These are phyloP conservation scores for Perilla frutescens DNA, from an alignment of 257 asterid genomes.

Conservation along the genomic window DNA sequence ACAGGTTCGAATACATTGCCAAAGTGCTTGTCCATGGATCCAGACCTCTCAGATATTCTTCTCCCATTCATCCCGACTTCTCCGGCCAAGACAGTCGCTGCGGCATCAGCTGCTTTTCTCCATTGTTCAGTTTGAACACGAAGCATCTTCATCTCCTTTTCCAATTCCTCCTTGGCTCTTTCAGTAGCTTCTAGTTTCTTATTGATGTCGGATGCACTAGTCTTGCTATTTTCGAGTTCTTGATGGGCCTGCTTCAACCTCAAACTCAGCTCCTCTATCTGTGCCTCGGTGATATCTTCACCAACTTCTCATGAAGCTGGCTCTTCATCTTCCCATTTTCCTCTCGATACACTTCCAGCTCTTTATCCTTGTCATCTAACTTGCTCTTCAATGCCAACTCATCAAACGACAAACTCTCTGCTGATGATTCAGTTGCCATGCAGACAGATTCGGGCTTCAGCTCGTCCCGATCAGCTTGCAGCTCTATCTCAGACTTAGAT, in stretches of 20 bases:
- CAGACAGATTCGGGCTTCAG: neutral
- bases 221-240: conserved; percentile 67
- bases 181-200: conserved; percentile 64
- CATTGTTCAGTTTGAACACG: conserved; percentile 91
- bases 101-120: conserved; percentile 99
- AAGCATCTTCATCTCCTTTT: conserved; percentile 84
- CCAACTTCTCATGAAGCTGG: conserved; percentile 53
- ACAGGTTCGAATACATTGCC: conserved; percentile 50
- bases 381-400: conserved; percentile 52
- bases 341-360: conserved; percentile 38
- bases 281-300: conserved; percentile 44
- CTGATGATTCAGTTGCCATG: neutral
- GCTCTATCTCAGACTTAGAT: conserved; percentile 29
- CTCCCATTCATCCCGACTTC: conserved; percentile 68
- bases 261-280: conserved; percentile 49
- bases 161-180: conserved; percentile 62
- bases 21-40: conserved; percentile 84
- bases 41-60: conserved; percentile 84
- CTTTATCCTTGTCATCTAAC: conserved; percentile 64
- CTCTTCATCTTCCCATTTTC: conserved; percentile 58
- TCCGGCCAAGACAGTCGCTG: conserved; percentile 78
- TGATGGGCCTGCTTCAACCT: conserved; percentile 45
- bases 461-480: conserved; percentile 40
- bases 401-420: conserved; percentile 10
- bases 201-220: conserved; percentile 24